Evolutionary conservation across 352 stramenopile species (phyloP).

Genomic region (Globisporangium ultimum): DNA sequence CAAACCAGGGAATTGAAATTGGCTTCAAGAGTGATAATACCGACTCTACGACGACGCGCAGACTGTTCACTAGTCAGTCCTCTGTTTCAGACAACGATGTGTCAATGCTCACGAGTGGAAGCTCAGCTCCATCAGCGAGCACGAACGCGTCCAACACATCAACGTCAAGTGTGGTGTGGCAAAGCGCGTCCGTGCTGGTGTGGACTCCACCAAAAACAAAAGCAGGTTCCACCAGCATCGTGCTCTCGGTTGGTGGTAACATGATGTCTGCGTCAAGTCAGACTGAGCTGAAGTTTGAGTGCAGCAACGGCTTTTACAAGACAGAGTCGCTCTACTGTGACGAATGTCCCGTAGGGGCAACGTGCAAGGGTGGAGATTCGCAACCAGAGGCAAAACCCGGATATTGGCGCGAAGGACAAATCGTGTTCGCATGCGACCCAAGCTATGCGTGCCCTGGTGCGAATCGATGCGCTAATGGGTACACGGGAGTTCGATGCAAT

Average conservation of each 20-base stretch:
- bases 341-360: constrained; percentile 42
- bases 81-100: neutral
- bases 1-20: constrained; percentile 52
- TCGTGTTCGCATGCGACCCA: constrained; percentile 52
- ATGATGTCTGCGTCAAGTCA: constrained; percentile 51
- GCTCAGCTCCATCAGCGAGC: neutral
- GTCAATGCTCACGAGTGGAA: constrained; percentile 4
- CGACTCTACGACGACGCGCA: neutral
- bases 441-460: constrained; percentile 51
- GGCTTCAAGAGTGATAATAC: constrained; percentile 23
- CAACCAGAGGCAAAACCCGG: constrained; percentile 39
- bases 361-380: constrained; percentile 45
- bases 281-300: constrained; percentile 63
- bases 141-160: constrained; percentile 9
- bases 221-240: constrained; percentile 44
- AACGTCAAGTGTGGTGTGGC: constrained; percentile 40
- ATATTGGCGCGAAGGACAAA: constrained; percentile 54
- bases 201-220: constrained; percentile 63
- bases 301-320: constrained; percentile 52
- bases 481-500: constrained; percentile 44
- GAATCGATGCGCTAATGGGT: constrained; percentile 44
- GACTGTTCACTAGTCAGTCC: neutral
- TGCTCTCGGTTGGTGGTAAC: constrained; percentile 58
- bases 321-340: constrained; percentile 43
- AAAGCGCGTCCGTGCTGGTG: constrained; percentile 39